These are phyloP conservation scores for Catunica adiposa DNA, from an alignment of 2,329 filamentous ascomycete genomes.

Conservation along the genomic window DNA sequence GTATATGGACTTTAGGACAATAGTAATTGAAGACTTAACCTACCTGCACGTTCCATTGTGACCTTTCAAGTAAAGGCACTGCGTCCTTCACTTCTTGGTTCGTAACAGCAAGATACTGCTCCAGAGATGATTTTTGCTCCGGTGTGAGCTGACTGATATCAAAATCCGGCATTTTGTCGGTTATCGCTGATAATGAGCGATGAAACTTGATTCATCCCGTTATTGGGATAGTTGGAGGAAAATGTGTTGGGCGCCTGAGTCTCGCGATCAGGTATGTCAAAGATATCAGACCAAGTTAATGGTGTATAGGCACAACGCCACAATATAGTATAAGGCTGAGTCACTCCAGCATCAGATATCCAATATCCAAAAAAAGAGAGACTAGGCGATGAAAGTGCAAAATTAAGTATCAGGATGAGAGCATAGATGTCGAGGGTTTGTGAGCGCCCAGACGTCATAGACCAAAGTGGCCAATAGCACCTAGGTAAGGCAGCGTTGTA, in stretches of 20 bases:
- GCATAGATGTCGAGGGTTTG: background rate
- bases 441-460: background rate
- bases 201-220: background rate
- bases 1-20: background rate
- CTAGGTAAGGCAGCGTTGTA: too few relatives aligned
- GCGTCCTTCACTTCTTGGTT: slow-evolving; percentile 65
- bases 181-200: background rate
- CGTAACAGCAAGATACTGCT: slow-evolving; percentile 79
- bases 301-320: too few relatives aligned
- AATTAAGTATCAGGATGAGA: background rate
- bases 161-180: background rate
- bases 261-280: too few relatives aligned
- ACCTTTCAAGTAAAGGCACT: slow-evolving; percentile 61
- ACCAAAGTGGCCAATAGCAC: too few relatives aligned
- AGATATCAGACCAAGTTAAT: too few relatives aligned
- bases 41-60: slow-evolving; percentile 93
- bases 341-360: too few relatives aligned
- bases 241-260: too few relatives aligned
- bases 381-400: background rate
- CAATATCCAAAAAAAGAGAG: too few relatives aligned
- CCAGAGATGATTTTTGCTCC: slow-evolving; percentile 65
- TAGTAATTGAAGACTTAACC: slow-evolving; percentile 13
- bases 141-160: slow-evolving; percentile 28
- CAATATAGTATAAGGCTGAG: too few relatives aligned
- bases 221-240: too few relatives aligned